phyloP scores from a whole-genome alignment of 805 yeast species.

The Kluyveromyces siamensis region DNA sequence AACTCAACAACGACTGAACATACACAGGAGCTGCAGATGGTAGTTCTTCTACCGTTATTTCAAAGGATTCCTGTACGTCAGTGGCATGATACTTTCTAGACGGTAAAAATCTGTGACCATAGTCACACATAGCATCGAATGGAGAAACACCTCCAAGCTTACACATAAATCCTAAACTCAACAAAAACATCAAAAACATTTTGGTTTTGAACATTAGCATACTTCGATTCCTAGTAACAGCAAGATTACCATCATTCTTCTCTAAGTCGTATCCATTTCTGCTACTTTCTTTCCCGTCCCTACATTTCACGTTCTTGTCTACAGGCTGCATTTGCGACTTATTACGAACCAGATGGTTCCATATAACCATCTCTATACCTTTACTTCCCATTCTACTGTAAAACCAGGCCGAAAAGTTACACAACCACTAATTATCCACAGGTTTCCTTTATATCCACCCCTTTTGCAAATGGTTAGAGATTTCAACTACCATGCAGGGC shows the following conservation, averaged over 20 bases:
- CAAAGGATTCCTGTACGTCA: constrained; percentile 5
- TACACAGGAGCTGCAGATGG: constrained; percentile 29
- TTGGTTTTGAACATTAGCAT: too few species aligned
- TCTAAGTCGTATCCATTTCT: neutral
- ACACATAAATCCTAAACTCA: neutral
- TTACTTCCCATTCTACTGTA: constrained; percentile 5
- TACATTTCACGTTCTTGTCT: neutral
- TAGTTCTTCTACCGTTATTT: constrained; percentile 7
- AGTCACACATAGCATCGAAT: too few species aligned
- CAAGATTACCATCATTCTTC: neutral
- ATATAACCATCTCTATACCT: constrained; percentile 7
- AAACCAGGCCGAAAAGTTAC: neutral
- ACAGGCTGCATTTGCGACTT: neutral
- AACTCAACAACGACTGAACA: constrained; percentile 33
- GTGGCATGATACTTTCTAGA: too few species aligned
- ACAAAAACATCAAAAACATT: neutral
- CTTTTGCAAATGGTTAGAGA: neutral
- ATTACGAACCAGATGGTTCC: neutral
- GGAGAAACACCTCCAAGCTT: neutral
- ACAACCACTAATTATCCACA: neutral
- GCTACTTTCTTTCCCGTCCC: neutral
- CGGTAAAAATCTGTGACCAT: too few species aligned
- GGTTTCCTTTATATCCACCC: neutral
- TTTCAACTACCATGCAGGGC: too few species aligned
- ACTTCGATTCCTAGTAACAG: too few species aligned